These are phyloP conservation scores for Pontederia crassipes DNA, from an alignment of 176 grass and related monocot genomes.

Conservation along the genomic window DNA sequence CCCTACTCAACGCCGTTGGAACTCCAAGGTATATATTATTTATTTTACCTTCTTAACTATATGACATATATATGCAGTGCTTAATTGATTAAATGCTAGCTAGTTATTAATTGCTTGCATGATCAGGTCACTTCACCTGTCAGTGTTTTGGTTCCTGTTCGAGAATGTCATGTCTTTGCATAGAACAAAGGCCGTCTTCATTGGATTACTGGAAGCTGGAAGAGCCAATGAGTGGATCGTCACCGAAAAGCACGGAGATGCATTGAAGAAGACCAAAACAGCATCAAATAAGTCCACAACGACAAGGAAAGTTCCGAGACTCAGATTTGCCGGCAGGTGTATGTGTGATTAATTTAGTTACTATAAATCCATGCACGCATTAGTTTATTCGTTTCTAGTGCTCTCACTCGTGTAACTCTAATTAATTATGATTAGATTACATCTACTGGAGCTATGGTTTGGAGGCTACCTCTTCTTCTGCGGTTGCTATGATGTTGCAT, in stretches of 20 bases:
- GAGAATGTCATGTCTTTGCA: slow-evolving; percentile 8
- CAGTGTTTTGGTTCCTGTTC: slow-evolving; percentile 1
- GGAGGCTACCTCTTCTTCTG: too few relatives aligned
- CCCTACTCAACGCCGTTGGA: slow-evolving; percentile 9
- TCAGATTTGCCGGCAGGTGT: neutral
- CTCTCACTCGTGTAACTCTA: too few relatives aligned
- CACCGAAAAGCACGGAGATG: slow-evolving; percentile 1
- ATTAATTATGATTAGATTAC: too few relatives aligned
- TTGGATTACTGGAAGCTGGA: slow-evolving; percentile 2
- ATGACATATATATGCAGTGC: too few relatives aligned
- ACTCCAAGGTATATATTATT: neutral
- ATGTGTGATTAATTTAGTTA: too few relatives aligned
- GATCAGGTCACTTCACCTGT: neutral
- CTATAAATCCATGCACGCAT: too few relatives aligned
- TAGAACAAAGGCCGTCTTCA: neutral
- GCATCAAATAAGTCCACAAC: neutral
- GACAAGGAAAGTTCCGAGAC: neutral
- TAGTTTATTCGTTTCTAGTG: too few relatives aligned
- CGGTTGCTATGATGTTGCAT: too few relatives aligned
- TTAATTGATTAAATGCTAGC: too few relatives aligned
- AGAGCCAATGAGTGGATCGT: slow-evolving; percentile 1
- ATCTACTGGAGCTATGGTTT: too few relatives aligned
- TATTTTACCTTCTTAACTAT: too few relatives aligned
- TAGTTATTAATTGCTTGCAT: too few relatives aligned
- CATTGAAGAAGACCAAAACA: neutral